phyloP scores from a whole-genome alignment of 768 basidiomycete species.

The Serendipita indica region DNA sequence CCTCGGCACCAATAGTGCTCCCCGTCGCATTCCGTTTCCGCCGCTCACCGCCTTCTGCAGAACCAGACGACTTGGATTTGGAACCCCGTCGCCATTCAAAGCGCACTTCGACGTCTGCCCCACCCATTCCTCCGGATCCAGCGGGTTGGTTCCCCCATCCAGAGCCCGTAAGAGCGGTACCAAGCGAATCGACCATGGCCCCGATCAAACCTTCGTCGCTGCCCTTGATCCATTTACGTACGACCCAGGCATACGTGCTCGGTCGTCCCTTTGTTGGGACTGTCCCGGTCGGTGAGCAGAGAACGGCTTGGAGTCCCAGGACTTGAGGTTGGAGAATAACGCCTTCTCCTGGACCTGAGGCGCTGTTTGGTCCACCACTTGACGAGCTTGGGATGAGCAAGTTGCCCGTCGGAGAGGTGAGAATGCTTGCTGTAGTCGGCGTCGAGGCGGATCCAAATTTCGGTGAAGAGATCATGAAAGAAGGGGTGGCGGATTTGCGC shows the following conservation, averaged over 20 bases:
- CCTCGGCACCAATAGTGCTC: conserved; percentile 1
- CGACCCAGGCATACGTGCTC: conserved; percentile 56
- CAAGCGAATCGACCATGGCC: not conserved
- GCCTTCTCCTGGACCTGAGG: too few relatives aligned
- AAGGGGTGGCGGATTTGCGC: not conserved
- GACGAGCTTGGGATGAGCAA: conserved; percentile 7
- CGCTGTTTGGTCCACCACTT: not conserved
- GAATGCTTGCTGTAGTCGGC: not conserved
- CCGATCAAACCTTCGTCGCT: conserved; percentile 26
- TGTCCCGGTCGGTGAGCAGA: conserved; percentile 31
- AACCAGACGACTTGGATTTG: not conserved
- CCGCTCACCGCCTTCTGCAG: not conserved
- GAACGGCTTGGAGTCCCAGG: conserved; percentile 56
- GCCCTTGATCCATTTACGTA: conserved; percentile 60
- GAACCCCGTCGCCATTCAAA: conserved; percentile 62
- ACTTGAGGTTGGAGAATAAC: conserved; percentile 29
- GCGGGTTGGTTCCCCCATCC: not conserved
- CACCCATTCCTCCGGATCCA: conserved; percentile 1
- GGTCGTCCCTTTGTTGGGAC: conserved; percentile 27
- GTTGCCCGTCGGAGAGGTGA: conserved; percentile 1
- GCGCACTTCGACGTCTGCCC: conserved; percentile 46
- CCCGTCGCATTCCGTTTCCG: not conserved
- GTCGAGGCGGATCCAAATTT: not conserved
- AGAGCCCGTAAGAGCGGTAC: not conserved
- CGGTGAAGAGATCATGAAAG: not conserved